phyloP scores from a whole-genome alignment of 768 basidiomycete genomes.

The Ramaria rubella region DNA sequence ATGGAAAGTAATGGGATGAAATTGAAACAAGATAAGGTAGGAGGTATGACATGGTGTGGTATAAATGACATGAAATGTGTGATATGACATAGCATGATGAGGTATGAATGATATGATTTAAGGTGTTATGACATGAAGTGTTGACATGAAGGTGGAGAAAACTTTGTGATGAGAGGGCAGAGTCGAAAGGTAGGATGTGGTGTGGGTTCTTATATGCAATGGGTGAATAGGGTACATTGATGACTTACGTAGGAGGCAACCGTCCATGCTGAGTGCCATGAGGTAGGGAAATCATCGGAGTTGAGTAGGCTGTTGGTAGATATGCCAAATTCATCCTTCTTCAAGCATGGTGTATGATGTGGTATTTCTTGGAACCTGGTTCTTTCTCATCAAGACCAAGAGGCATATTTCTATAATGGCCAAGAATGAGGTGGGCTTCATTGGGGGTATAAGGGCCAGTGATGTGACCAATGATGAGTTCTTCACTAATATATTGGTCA shows the following conservation, averaged over 20 bases:
- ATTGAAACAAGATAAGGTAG: no score
- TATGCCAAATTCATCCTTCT: background rate
- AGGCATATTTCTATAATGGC: background rate
- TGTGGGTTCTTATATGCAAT: background rate
- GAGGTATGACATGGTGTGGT: no score
- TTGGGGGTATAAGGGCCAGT: background rate
- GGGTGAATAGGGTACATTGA: background rate
- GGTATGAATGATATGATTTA: no score
- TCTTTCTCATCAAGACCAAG: background rate
- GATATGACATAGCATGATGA: no score
- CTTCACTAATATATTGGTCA: background rate
- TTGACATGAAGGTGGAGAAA: no score
- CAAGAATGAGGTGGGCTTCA: background rate
- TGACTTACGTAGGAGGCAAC: background rate
- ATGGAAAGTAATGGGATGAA: no score
- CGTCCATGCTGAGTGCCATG: background rate
- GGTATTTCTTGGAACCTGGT: background rate
- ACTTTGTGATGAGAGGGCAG: no score
- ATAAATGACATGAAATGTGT: no score
- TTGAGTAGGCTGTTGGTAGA: background rate
- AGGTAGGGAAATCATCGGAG: background rate
- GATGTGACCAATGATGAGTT: background rate
- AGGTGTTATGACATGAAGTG: no score
- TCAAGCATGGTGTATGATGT: background rate
- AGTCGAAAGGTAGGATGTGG: no score